A percentile compares a stretch with the other conserved stretches of the same genome.
Conservation (phyloP, 129 eudicot genomes). For the Centaurea solstitialis region DNA sequence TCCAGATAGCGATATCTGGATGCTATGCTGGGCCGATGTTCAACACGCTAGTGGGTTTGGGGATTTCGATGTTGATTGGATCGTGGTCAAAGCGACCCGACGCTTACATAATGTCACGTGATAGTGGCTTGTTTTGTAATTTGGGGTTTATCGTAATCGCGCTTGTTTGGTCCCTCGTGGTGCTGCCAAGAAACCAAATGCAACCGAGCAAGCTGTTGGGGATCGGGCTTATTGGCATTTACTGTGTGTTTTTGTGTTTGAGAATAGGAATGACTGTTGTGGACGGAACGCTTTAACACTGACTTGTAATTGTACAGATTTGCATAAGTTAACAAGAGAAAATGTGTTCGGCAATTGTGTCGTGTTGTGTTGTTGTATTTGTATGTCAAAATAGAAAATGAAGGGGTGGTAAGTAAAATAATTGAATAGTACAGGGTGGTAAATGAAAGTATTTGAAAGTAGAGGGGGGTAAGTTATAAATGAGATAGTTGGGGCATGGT, state of each 20-base stretch:
- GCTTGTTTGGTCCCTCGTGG: constrained; percentile 64
- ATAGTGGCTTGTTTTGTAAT: constrained; percentile 51
- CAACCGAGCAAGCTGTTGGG: constrained; percentile 60
- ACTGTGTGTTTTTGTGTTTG: constrained; percentile 47
- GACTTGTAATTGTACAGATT: constrained; percentile 1
- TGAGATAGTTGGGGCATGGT: neutral
- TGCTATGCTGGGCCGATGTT: constrained; percentile 85
- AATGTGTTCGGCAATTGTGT: neutral
- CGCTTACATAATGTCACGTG: constrained; percentile 45
- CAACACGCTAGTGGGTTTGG: constrained; percentile 67
- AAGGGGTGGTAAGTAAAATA: neutral
- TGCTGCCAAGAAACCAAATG: constrained; percentile 59
- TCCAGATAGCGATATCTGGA: constrained; percentile 77
- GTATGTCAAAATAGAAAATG: neutral
- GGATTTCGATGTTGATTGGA: constrained; percentile 58
- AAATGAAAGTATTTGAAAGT: neutral
- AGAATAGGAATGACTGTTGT: constrained; percentile 42
- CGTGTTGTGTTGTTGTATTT: neutral
- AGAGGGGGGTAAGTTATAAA: neutral
- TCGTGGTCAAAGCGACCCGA: constrained; percentile 54
- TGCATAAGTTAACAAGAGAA: neutral
- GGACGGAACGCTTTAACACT: constrained; percentile 28
- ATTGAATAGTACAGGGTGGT: too few relatives aligned
- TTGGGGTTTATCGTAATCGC: constrained; percentile 59
- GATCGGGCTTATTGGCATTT: constrained; percentile 58